Evolutionary conservation across 768 basidiomycete genomes (phyloP).

Genomic region (Suillus subaureus): DNA sequence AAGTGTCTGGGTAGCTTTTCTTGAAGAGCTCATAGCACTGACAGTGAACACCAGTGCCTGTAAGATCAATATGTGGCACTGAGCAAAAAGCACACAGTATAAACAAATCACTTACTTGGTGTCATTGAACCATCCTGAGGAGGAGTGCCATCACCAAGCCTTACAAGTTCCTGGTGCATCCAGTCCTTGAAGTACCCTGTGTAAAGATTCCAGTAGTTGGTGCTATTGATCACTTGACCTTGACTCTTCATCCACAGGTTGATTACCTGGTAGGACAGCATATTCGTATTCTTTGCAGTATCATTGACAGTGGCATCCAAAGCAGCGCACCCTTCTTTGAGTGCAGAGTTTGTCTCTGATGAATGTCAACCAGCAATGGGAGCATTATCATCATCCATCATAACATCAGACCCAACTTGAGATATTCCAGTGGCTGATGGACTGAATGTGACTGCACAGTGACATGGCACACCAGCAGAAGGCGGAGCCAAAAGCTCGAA

Average conservation of each 20-base stretch:
- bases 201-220: conserved; percentile 11
- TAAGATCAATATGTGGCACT: neutral
- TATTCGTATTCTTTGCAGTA: neutral
- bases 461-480: neutral
- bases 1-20: neutral
- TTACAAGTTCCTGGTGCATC: conserved; percentile 6
- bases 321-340: neutral
- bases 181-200: conserved; percentile 4
- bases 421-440: neutral
- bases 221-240: neutral
- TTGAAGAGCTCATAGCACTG: neutral
- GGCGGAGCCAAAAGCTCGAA: neutral
- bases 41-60: neutral
- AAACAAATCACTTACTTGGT: conserved; percentile 3
- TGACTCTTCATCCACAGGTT: conserved; percentile 14
- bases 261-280: conserved; percentile 6
- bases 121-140: neutral
- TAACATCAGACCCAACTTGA: neutral
- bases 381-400: neutral
- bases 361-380: neutral
- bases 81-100: neutral
- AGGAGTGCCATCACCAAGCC: neutral
- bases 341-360: neutral
- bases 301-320: neutral
- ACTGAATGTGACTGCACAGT: neutral